Conservation (phyloP, 768 basidiomycete species). For the Paxillus involutus region DNA sequence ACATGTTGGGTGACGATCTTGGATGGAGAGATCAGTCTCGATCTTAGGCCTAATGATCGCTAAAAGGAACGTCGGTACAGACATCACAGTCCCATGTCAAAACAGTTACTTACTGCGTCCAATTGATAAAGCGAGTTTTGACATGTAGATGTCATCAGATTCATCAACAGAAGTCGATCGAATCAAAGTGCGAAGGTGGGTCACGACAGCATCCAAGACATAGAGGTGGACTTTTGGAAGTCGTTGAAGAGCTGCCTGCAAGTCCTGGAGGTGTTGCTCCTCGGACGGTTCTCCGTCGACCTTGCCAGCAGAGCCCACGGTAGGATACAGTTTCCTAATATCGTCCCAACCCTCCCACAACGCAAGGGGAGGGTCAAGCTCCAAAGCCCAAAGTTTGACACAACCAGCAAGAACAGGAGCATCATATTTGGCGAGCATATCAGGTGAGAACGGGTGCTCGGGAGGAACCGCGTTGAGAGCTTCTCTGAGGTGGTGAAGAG, state of each 20-base stretch:
- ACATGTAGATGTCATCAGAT: conserved; percentile 73
- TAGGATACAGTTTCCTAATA: conserved; percentile 82
- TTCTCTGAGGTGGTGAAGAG: conserved; percentile 85
- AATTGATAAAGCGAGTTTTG: conserved; percentile 85
- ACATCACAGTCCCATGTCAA: not conserved
- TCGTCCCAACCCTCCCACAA: conserved; percentile 94
- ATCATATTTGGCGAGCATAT: conserved; percentile 74
- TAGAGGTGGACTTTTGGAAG: conserved; percentile 79
- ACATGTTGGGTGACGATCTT: conserved; percentile 87
- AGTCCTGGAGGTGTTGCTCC: conserved; percentile 60
- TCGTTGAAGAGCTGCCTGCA: conserved; percentile 62
- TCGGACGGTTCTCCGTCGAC: conserved; percentile 52
- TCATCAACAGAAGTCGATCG: conserved; percentile 70
- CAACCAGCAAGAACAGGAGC: conserved; percentile 82
- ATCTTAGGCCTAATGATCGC: conserved; percentile 79
- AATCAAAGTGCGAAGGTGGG: conserved; percentile 74
- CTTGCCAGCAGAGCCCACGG: conserved; percentile 57
- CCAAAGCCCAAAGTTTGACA: conserved; percentile 89
- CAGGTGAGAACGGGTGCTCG: conserved; percentile 43
- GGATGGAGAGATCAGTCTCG: conserved; percentile 84
- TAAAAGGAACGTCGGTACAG: conserved; percentile 28
- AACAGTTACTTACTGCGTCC: conserved; percentile 67
- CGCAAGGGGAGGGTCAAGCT: conserved; percentile 83
- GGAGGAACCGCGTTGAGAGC: conserved; percentile 71
- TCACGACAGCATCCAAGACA: conserved; percentile 75